Base-by-base conservation (phyloP, 371 early-diverging fungal genomes). In the Apophysomyces sp. region DNA sequence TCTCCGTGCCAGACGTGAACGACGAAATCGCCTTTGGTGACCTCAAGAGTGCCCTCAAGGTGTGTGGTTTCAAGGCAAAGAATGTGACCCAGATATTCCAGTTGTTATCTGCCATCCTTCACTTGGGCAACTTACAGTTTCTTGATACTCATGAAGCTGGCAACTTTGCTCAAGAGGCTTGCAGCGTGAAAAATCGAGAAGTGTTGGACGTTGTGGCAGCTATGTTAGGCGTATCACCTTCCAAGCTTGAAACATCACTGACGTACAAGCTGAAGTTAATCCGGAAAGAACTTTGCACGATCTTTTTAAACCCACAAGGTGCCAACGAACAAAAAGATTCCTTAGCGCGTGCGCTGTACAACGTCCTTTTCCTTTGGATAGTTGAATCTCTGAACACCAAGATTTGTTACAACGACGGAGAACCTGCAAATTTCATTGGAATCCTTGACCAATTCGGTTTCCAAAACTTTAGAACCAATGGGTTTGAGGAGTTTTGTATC, bases 401-500 rank as follows among this genome's bases (percentile, higher is more conserved):
- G 24, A 57, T 81, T 9, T 81, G 78, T 21, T 76, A 67, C 40
- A 44, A 52, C 16, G 77, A 74, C 12, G 78, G 79, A 30, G 84
- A 83, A 26, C 85, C 88, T 11, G 80, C 83, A 36, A 91, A 91
- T 69, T 87, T 92, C 57, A 78, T 94, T 31, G 90, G 89, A n/a
- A 73, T 93, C 4, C 72, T 93, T 53, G 92, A 93, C 61, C 86
- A 87, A 65, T 81, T 83, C 44, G 92, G 92, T 3, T 84, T 77
- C 68, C 77, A 87, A 62, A 73, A 73, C 51, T 76, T 69, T 62
- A 16, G 68, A 36, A 24, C 68, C 61, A 63, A 76, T 62, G 63
- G 80, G 3, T 93, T 93, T 68, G 90, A 94, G 67, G 87, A 90
- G 57, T 89, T 96, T 63, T 83, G 86, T 8, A 65, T 69, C 68